Base-by-base conservation (phyloP, 768 basidiomycete genomes). In the Polyporus arcularius region DNA sequence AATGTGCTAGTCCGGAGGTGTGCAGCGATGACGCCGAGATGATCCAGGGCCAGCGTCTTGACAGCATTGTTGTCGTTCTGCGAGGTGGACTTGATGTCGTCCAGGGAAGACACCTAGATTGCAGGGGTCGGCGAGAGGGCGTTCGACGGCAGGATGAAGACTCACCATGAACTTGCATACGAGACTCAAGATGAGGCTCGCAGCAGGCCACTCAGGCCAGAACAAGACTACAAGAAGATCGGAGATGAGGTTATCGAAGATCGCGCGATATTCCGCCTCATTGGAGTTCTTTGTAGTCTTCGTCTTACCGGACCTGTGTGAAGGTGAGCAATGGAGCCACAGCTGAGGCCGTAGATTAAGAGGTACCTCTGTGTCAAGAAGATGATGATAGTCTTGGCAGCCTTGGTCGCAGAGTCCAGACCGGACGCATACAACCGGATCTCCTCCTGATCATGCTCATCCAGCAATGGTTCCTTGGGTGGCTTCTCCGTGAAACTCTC, bases 191-290 rank as follows among this genome's bases (percentile, higher is more conserved):
- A 97, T 79, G 16, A 97, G 74, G 45, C 87, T 82, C 2, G 97
- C 92, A 10, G 92, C 96, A 6, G 97, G 97, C 95, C 96, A 99
- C 74, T 99, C 97, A 0, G 97, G 96, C 86, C 92, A 92, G 71
- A 90, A 95, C 6, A 98, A 78, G 18, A 97, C 94, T 9, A 84
- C 82, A 26, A 98, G 80, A 26, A 97, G 78, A 70, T 99, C 97
- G 2, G 87, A 85, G 43, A 98, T 85, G 11, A 98, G 78, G 67
- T 91, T 91, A 69, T 98, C 96, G 60, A 98, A 90, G 41, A 98
- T 94, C 0, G 87, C 80, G 51, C 94, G 86, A 71, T 98, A 98
- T 70, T 98, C 96, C 5, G 91, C 88, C 70, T 99, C 97, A 65
- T 93, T 94, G 0, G 94, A 88, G 65, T 90, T 93, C 72, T 96